Evolutionary conservation across 768 basidiomycete species (phyloP).

Genomic region (Pleurotus eryngii): DNA sequence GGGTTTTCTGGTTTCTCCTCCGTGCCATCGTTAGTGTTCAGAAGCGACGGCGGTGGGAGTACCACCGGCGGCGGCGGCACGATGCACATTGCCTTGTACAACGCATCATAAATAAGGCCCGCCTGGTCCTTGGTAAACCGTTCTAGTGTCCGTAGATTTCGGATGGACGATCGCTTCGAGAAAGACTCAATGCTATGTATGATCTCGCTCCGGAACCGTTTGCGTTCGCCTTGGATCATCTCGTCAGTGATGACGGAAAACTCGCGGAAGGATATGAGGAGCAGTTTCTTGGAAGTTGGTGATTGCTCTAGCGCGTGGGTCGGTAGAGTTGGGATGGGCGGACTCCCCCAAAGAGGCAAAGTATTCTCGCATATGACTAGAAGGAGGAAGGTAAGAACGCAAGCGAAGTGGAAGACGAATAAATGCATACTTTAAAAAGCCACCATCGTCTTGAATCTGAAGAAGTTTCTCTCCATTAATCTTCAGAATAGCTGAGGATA

Average conservation of each 20-base stretch:
- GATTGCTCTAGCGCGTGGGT: slow-evolving; percentile 88
- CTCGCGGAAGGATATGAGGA: slow-evolving; percentile 96
- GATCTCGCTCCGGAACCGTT: slow-evolving; percentile 83
- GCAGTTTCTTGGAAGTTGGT: slow-evolving; percentile 95
- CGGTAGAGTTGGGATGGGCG: slow-evolving; percentile 85
- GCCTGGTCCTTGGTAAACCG: slow-evolving; percentile 85
- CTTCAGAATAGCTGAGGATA: slow-evolving; percentile 81
- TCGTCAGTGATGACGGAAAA: slow-evolving; percentile 97
- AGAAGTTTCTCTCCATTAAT: slow-evolving; percentile 93
- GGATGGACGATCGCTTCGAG: slow-evolving; percentile 85
- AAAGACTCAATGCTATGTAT: slow-evolving; percentile 92
- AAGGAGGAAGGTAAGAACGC: background rate
- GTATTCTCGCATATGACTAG: slow-evolving; percentile 90
- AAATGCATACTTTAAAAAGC: slow-evolving; percentile 79
- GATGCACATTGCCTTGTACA: slow-evolving; percentile 81
- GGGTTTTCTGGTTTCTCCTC: slow-evolving; percentile 85
- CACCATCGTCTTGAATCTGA: slow-evolving; percentile 94
- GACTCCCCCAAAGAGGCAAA: slow-evolving; percentile 92
- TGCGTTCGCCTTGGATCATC: slow-evolving; percentile 82
- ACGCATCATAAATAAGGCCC: slow-evolving; percentile 87
- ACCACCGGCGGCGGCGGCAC: slow-evolving; percentile 62
- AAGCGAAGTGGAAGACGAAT: background rate
- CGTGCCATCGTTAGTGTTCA: slow-evolving; percentile 53
- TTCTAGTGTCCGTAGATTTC: slow-evolving; percentile 78
- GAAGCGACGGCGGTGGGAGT: slow-evolving; percentile 46